These are phyloP conservation scores for Fraxinus albicans DNA, from an alignment of 305 asterid species.

Conservation along the genomic window DNA sequence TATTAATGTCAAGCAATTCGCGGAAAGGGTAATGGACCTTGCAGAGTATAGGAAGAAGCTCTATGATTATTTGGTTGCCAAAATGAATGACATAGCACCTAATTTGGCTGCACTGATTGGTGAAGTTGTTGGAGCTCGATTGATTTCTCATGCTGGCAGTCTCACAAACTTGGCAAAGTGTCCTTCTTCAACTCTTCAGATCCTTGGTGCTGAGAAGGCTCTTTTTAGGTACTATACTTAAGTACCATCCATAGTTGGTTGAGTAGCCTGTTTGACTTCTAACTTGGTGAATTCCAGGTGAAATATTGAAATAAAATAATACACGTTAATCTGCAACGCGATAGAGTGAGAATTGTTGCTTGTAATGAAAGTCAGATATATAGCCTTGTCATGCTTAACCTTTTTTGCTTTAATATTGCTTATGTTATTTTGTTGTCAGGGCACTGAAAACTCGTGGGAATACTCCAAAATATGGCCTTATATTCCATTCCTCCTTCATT, in stretches of 20 bases:
- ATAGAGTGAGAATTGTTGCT: no score
- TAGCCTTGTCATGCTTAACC: no score
- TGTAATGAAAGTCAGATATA: no score
- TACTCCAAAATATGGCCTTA: no score
- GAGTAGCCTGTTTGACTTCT: no score
- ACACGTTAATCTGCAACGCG: no score
- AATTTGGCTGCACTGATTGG: slow-evolving; percentile 94
- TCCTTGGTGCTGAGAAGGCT: slow-evolving; percentile 98
- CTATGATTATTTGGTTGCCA: slow-evolving; percentile 77
- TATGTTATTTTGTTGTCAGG: no score
- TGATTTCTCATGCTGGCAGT: slow-evolving; percentile 97
- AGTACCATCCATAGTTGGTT: slow-evolving; percentile 5
- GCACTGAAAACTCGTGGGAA: no score
- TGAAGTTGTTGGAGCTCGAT: slow-evolving; percentile 96
- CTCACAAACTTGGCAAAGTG: slow-evolving; percentile 94
- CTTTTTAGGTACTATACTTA: slow-evolving; percentile 62
- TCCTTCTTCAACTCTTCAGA: slow-evolving; percentile 96
- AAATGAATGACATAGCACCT: slow-evolving; percentile 25
- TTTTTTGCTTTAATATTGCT: no score
- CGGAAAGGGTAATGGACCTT: slow-evolving; percentile 90
- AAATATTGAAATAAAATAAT: no score
- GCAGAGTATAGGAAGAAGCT: slow-evolving; percentile 89
- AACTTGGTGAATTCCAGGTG: no score
- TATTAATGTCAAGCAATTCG: slow-evolving; percentile 20
- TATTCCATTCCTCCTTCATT: no score